Percentiles rank a stretch among this genome's conserved stretches.
Conservation (phyloP, 1,284 basidiomycete genomes). For the Ceratobasidium sp. region DNA sequence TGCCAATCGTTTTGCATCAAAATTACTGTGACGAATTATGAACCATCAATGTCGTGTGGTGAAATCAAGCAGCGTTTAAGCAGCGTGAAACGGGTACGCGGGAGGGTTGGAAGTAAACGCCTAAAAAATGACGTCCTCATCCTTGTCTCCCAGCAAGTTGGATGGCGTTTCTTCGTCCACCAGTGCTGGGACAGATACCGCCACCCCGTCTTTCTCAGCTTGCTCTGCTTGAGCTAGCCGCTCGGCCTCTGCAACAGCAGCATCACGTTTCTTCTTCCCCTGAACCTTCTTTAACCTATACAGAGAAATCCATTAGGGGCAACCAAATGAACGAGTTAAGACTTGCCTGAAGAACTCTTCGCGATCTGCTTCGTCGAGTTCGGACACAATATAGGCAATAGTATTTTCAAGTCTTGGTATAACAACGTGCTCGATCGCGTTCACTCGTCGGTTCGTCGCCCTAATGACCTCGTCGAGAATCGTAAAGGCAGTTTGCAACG, state of each 20-base stretch:
- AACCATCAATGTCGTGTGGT: not conserved
- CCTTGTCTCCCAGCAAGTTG: conserved; percentile 82
- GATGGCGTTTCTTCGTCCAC: conserved; percentile 46
- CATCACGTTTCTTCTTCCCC: conserved; percentile 93
- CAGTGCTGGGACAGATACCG: conserved; percentile 44
- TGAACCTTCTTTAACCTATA: conserved; percentile 91
- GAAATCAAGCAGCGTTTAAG: conserved; percentile 5
- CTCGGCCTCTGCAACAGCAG: conserved; percentile 58
- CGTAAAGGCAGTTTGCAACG: conserved; percentile 96
- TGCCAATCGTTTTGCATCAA: conserved; percentile 33
- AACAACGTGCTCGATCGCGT: conserved; percentile 97
- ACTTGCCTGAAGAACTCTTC: conserved; percentile 92
- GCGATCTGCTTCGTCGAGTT: conserved; percentile 96
- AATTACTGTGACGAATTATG: conserved; percentile 36
- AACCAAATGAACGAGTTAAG: conserved; percentile 24
- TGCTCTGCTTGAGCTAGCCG: conserved; percentile 50
- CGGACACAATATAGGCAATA: conserved; percentile 94
- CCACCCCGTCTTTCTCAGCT: conserved; percentile 45
- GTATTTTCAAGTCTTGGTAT: conserved; percentile 97
- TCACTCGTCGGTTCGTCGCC: conserved; percentile 96
- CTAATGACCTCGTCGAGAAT: conserved; percentile 99
- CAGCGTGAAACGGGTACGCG: too few relatives aligned
- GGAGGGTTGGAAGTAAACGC: not conserved
- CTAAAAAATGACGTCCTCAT: conserved; percentile 91
- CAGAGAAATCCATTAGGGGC: not conserved